These are phyloP conservation scores for Oidiodendron maius DNA, from an alignment of 495 filamentous ascomycete species.

Conservation along the genomic window DNA sequence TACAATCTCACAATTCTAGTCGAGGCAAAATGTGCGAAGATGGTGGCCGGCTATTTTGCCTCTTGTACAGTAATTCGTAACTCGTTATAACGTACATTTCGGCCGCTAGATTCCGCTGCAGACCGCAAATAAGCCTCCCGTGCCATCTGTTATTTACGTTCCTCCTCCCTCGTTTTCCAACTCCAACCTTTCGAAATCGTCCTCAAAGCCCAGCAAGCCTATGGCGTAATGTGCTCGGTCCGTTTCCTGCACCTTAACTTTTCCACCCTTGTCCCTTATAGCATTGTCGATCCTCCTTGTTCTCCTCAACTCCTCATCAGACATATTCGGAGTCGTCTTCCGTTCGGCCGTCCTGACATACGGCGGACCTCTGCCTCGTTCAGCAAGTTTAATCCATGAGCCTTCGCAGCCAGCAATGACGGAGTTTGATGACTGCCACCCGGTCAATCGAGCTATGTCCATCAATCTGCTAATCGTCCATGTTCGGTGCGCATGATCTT, in stretches of 20 bases:
- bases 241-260: slow-evolving; percentile 32
- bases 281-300: slow-evolving; percentile 32
- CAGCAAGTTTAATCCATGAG: slow-evolving; percentile 68
- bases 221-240: slow-evolving; percentile 48
- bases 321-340: neutral
- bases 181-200: slow-evolving; percentile 44
- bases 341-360: slow-evolving; percentile 30
- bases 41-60: neutral
- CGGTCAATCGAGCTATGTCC: slow-evolving; percentile 72
- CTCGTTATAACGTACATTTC: neutral
- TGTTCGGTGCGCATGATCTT: slow-evolving; percentile 59
- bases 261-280: slow-evolving; percentile 10
- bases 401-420: slow-evolving; percentile 81
- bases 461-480: slow-evolving; percentile 70
- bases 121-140: neutral
- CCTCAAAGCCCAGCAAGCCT: slow-evolving; percentile 43
- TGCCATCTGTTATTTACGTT: neutral
- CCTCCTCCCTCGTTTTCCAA: slow-evolving; percentile 18
- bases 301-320: slow-evolving; percentile 4
- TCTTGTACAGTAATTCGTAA: neutral
- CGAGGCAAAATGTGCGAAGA: slow-evolving; percentile 5
- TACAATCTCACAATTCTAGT: neutral
- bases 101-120: neutral
- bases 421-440: slow-evolving; percentile 75
- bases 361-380: slow-evolving; percentile 66